Percentiles rank a stretch among this genome's conserved stretches.
Conservation (phyloP, 129 eudicot genomes). For the Flaveria linearis region DNA sequence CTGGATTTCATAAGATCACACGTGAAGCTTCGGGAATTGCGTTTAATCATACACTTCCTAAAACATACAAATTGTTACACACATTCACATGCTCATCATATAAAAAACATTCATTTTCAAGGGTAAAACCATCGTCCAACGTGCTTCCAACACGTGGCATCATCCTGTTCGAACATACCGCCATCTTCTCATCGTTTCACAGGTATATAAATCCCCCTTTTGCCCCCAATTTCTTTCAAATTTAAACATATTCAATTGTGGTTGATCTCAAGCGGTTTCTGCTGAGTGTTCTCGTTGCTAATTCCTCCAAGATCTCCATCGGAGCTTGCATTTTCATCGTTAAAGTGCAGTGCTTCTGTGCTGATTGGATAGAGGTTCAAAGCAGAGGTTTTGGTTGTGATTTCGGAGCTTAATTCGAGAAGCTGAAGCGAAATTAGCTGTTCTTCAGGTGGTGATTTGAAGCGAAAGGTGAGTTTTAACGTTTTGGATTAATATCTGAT, state of each 20-base stretch:
- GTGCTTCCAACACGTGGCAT: constrained; percentile 17
- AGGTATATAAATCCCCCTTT: constrained; percentile 30
- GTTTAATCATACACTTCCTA: not conserved
- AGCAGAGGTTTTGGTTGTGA: constrained; percentile 16
- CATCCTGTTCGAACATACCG: not conserved
- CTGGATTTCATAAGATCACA: constrained; percentile 19
- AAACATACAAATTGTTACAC: constrained; percentile 1
- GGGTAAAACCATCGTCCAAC: constrained; percentile 9
- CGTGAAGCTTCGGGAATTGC: constrained; percentile 37
- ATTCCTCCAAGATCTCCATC: constrained; percentile 27
- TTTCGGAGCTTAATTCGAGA: not conserved
- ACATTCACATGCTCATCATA: constrained; percentile 20
- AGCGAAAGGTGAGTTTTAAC: constrained; percentile 29
- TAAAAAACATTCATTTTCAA: constrained; percentile 13
- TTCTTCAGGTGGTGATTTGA: not conserved
- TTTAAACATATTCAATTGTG: not conserved
- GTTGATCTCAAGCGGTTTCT: not conserved
- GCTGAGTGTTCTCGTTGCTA: constrained; percentile 9
- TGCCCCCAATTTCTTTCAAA: constrained; percentile 7
- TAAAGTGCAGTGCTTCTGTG: constrained; percentile 9
- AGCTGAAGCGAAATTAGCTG: not conserved
- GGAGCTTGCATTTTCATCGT: constrained; percentile 21
- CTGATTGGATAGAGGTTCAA: not conserved
- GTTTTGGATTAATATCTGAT: not conserved
- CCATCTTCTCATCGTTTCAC: constrained; percentile 25